Percentiles rank a stretch among this genome's conserved stretches.
Conservation (phyloP, 2,329 filamentous ascomycete genomes). For the Helminthosporium solani region DNA sequence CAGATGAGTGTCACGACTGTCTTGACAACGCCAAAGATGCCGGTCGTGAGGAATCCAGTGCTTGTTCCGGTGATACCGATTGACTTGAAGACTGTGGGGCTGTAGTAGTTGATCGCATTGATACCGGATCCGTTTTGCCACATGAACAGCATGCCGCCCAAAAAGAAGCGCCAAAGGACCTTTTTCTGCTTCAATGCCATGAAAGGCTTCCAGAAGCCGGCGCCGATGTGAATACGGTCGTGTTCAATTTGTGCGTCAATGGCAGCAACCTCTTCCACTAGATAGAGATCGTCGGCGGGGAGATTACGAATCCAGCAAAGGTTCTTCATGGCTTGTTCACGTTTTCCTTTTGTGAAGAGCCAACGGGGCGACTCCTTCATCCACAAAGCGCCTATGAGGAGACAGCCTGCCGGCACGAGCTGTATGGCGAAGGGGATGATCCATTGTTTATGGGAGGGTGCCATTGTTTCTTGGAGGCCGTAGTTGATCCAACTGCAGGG, state of each 20-base stretch:
- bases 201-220: constrained; percentile 67
- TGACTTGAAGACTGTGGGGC: constrained; percentile 66
- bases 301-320: constrained; percentile 66
- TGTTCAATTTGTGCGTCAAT: constrained; percentile 70
- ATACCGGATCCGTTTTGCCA: constrained; percentile 75
- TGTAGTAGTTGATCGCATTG: constrained; percentile 76
- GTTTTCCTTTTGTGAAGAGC: constrained; percentile 45
- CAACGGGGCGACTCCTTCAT: constrained; percentile 49
- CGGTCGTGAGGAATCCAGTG: constrained; percentile 65
- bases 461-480: constrained; percentile 47
- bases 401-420: constrained; percentile 64
- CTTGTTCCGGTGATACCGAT: constrained; percentile 64
- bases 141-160: constrained; percentile 73
- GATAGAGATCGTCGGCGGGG: constrained; percentile 60
- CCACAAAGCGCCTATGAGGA: constrained; percentile 50
- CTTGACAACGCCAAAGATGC: constrained; percentile 76
- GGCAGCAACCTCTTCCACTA: constrained; percentile 69
- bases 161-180: constrained; percentile 69
- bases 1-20: constrained; percentile 67
- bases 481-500: constrained; percentile 43
- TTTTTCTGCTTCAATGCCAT: constrained; percentile 44
- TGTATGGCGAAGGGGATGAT: constrained; percentile 61
- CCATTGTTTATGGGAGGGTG: constrained; percentile 48
- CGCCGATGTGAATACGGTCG: constrained; percentile 62
- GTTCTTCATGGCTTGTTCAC: constrained; percentile 45